Evolutionary conservation across 257 asterid genomes (phyloP), one percentile per base, ranked within the genome.

Genomic region (Agastache rugosa): DNA sequence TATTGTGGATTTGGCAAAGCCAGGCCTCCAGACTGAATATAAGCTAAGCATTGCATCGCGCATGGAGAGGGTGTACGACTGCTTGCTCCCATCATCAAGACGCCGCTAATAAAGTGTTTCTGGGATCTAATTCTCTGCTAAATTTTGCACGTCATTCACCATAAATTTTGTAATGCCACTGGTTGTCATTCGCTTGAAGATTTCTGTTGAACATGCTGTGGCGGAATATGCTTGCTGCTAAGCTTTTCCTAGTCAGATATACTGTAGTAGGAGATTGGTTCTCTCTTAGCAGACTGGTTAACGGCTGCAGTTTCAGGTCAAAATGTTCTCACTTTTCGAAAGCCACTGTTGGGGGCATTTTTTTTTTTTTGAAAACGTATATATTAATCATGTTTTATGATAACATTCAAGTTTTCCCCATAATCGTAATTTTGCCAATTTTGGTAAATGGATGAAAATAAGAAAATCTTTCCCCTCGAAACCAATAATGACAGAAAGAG

Each of bases 1-100:
- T 80, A 89, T 94, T 11, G 55, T 83, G 58, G 96, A 90, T 83
- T 77, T 94, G 85, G 98, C 97, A 6, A 94, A 90, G 78, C 97
- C 98, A 58, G 85, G 85, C 64, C 60, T 92, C 29, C 80, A 73
- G 72, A 73, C 87, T 27, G 85, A 76, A 27, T 71, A 83, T 14
- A 94, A 92, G 85, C 88, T 92, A 51, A 66, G 75, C 41, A 87
- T 89, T 55, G 79, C 82, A 15, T 86, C 90, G 23, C 93, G 96
- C 59, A 75, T 94, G 95, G 93, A 75, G 78, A 85, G 92, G 27
- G 87, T 89, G 59, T 94, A 94, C n/a, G 96, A 92, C 72, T 94
- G 99, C 82, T 84, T 94, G 87, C 97, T 92, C 73, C 99, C 98
- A 1, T 73, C 93, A 3, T 75, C 87, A 29, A 83, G 61, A 72